Base-by-base conservation (phyloP, 2,329 filamentous ascomycete species). In the Tolypocladium sp. region DNA sequence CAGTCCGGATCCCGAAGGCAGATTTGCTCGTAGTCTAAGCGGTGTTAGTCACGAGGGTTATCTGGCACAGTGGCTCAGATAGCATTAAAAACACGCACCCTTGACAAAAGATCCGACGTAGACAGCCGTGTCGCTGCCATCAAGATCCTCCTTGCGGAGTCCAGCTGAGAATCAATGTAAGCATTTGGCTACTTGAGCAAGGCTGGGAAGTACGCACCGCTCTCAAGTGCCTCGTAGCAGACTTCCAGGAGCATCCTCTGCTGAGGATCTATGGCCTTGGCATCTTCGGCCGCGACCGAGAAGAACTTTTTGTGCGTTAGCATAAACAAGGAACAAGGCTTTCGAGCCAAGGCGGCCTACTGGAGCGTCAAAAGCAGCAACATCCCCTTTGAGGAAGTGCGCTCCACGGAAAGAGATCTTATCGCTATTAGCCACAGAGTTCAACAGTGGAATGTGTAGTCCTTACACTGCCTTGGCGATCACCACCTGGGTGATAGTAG, bases 401-500 rank as follows among this genome's bases (percentile, higher is more conserved):
- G 74, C 80, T 3, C 79, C 79, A 6, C 71, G 72, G 57, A 82
- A 78, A 3, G 74, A 74, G 17, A 80, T 76, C 77, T 79, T 33
- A 7, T 46, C 41, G 40, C 13, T 8, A 52, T 67, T 22, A 53
- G 49, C 30, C 5, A 37, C 20, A 7, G 20, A 22, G 4, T 6
- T 13, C 2, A 15, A 37, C 17, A 2, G 10, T 33, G 4, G 27
- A 33, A 33, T 2, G 5, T 3, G 5, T 25, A 38, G 2, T 22
- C 66, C 77, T 65, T 66, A 81, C 79, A 62, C 75, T 77, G 44
- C 79, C 80, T 59, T 79, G 75, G 9, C 78, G 72, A 53, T 77
- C 74, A 8, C 75, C 75, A 25, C 80, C 76, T 0, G 80, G 80
- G 63, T 84, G 82, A 62, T 79, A 80, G 64, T 81, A 83, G n/a